Base-by-base conservation (phyloP, 148 eudicot genomes). In the Simmondsia chinensis region DNA sequence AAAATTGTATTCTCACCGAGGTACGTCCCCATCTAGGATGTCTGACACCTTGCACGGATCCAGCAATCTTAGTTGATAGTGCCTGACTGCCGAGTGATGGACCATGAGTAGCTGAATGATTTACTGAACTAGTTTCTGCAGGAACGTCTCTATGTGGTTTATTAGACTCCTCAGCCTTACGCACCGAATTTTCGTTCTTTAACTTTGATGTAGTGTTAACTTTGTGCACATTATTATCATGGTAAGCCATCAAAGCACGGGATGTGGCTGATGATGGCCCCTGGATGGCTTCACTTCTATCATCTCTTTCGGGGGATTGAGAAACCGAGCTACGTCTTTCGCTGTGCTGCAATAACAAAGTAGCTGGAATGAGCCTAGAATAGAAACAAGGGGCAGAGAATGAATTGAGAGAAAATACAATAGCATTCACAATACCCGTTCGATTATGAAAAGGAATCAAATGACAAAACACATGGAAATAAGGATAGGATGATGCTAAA, bases 21-120 rank as follows among this genome's bases (percentile, higher is more conserved):
- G 68, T 58, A 20, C 79, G 87, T 44, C 93, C 87, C 87, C 83
- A 82, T 59, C 76, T 43, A 9, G 69, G 60, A 10, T 60, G 66
- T 18, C 63, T 56, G 42, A 23, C 54, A 39, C 66, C 49, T 48
- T 50, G 59, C 6, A 15, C 49, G 36, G 64, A 53, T 52, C 64
- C 80, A 23, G 53, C 41, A 46, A 60, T 15, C 54, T 37, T 27
- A 33, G 57, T 36, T 26, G 58, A 42, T 28, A 77, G 48, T 28
- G 42, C 46, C 58, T 56, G 60, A 57, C 28, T 31, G 41, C 44
- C 39, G 33, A 38, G 12, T 28, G 45, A 24, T 56, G 65, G 60
- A 28, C 36, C 44, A 30, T 47, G 50, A 19, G 32, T 43, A 53
- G 12, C 42, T 23, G 44, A 44, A 33, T 62, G 64, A 48, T 42